Evolutionary conservation across 2,329 filamentous ascomycete species (phyloP).

Genomic region (Aspergillus fructus): DNA sequence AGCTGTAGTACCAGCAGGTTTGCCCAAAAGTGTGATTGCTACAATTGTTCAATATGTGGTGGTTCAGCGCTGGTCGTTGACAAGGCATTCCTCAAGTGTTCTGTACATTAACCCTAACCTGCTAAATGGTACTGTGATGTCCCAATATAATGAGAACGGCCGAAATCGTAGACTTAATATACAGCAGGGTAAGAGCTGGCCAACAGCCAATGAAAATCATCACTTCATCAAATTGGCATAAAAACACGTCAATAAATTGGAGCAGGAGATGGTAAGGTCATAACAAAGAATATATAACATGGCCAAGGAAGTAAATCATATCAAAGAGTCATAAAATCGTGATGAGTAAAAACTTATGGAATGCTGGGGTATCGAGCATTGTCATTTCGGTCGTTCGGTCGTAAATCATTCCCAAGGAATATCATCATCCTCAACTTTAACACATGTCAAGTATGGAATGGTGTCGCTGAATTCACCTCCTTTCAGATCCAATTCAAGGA

Average conservation of each 20-base stretch:
- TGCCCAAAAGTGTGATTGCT: background rate
- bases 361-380: conserved; percentile 17
- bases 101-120: background rate
- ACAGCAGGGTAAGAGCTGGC: background rate
- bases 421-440: conserved; percentile 60
- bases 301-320: conserved; percentile 4
- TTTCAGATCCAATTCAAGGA: conserved; percentile 74
- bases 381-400: conserved; percentile 8
- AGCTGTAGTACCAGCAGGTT: background rate
- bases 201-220: conserved; percentile 5
- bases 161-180: background rate
- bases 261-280: conserved; percentile 2
- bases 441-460: conserved; percentile 65
- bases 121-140: background rate
- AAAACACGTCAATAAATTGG: conserved; percentile 1
- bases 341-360: conserved; percentile 1
- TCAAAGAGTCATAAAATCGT: conserved; percentile 7
- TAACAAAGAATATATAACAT: conserved; percentile 3
- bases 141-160: background rate
- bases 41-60: background rate
- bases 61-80: background rate
- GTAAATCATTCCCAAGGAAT: conserved; percentile 57
- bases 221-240: conserved; percentile 12
- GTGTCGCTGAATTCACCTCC: conserved; percentile 35
- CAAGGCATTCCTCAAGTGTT: conserved; percentile 2